phyloP scores from a whole-genome alignment of 2,329 filamentous ascomycete species.

The Nannizziopsis barbatae region DNA sequence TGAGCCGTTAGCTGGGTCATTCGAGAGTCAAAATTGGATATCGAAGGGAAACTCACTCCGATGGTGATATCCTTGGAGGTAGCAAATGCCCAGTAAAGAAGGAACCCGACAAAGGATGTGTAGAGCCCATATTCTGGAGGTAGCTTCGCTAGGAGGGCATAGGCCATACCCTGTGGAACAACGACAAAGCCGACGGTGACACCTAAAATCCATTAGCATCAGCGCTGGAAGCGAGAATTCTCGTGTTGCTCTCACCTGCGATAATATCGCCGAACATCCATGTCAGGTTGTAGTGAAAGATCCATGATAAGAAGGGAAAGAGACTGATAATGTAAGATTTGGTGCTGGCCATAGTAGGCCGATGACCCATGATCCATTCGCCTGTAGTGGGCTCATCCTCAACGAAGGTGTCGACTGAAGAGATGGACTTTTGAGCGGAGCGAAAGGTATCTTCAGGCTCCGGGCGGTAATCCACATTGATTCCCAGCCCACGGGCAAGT shows the following conservation, averaged over 20 bases:
- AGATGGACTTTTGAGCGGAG: constrained; percentile 13
- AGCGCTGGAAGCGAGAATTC: background rate
- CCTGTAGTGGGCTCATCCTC: constrained; percentile 15
- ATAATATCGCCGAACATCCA: constrained; percentile 42
- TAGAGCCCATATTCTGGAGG: constrained; percentile 51
- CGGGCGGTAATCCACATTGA: constrained; percentile 13
- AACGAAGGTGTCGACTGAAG: constrained; percentile 19
- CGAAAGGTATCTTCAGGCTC: constrained; percentile 13
- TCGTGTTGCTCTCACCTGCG: constrained; percentile 22
- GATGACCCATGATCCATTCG: constrained; percentile 13
- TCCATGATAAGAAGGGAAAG: constrained; percentile 43
- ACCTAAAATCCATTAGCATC: constrained; percentile 4
- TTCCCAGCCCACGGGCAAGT: constrained; percentile 9
- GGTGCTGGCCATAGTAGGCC: constrained; percentile 8
- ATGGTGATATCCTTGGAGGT: constrained; percentile 46
- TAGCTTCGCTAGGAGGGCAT: constrained; percentile 52
- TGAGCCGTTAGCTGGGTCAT: constrained; percentile 7
- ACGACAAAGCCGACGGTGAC: constrained; percentile 44
- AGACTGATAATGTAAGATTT: constrained; percentile 20
- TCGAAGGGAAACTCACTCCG: background rate
- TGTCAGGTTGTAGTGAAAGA: constrained; percentile 40
- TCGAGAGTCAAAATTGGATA: background rate
- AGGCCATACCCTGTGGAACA: constrained; percentile 52
- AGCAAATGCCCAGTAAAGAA: constrained; percentile 49
- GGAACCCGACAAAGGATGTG: constrained; percentile 49